phyloP scores from a whole-genome alignment of 2,329 filamentous ascomycete species.

The Hymenoscyphus linearis region DNA sequence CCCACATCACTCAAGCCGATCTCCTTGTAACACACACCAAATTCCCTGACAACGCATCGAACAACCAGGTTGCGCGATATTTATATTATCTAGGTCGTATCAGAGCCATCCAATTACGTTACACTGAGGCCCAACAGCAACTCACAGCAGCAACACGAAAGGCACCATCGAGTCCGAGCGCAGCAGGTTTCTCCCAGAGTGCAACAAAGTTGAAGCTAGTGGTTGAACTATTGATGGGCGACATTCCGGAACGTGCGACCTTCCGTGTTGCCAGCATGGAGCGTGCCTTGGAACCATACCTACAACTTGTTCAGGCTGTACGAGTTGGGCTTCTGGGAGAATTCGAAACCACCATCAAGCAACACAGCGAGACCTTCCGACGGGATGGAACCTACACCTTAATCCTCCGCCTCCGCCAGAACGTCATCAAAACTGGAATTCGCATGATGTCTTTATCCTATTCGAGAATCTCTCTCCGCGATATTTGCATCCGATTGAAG shows the following conservation, averaged over 20 bases:
- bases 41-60: conserved; percentile 89
- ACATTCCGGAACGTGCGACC: conserved; percentile 90
- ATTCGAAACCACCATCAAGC: conserved; percentile 81
- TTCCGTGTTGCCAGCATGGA: conserved; percentile 90
- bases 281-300: conserved; percentile 83
- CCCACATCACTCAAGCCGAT: conserved; percentile 95
- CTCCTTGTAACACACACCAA: conserved; percentile 92
- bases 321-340: conserved; percentile 94
- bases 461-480: conserved; percentile 90
- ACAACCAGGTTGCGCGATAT: conserved; percentile 97
- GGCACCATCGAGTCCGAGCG: conserved; percentile 82
- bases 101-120: conserved; percentile 90
- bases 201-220: conserved; percentile 95
- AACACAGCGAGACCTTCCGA: conserved; percentile 79
- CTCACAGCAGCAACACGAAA: conserved; percentile 91
- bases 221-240: conserved; percentile 95
- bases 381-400: conserved; percentile 93
- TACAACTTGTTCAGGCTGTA: conserved; percentile 89
- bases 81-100: conserved; percentile 96
- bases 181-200: conserved; percentile 90
- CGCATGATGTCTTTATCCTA: conserved; percentile 99
- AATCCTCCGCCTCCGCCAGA: conserved; percentile 90
- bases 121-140: conserved; percentile 95
- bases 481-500: conserved; percentile 93
- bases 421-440: conserved; percentile 98